Evolutionary conservation across 176 grass and related monocot genomes (phyloP).

Genomic region (Bromus sterilis): DNA sequence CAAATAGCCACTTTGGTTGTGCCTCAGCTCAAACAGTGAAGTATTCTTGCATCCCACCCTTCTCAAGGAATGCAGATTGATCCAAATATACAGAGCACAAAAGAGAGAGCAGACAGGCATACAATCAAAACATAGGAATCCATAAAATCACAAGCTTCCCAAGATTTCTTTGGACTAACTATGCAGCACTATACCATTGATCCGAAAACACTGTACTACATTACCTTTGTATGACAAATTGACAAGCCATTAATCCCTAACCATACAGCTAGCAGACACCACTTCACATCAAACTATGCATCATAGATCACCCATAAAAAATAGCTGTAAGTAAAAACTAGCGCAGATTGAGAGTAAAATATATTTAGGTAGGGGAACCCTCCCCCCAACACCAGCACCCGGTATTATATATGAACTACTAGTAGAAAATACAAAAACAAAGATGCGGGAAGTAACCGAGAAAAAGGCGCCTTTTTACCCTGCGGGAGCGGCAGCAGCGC

Average conservation of each 20-base stretch:
- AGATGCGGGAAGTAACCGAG: background rate
- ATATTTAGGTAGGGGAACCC: constrained; percentile 25
- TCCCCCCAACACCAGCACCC: constrained; percentile 3
- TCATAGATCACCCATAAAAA: background rate
- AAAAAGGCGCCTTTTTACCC: constrained; percentile 25
- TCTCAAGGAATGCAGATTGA: background rate
- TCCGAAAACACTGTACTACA: constrained; percentile 13
- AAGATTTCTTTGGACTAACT: background rate
- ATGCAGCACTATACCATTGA: background rate
- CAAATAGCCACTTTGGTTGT: constrained; percentile 23
- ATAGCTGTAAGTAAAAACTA: background rate
- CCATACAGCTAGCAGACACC: background rate
- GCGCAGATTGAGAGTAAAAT: constrained; percentile 34
- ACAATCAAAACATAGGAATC: constrained; percentile 19
- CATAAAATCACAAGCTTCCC: constrained; percentile 28
- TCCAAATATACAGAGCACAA: background rate
- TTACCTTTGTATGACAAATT: background rate
- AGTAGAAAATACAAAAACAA: background rate
- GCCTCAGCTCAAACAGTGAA: background rate
- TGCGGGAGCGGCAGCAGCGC: constrained; percentile 42
- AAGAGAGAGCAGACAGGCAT: background rate
- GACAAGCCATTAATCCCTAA: background rate
- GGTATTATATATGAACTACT: background rate
- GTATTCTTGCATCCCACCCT: constrained; percentile 3
- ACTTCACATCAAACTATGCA: background rate